Base-by-base conservation (phyloP, 2,329 filamentous ascomycete genomes). In the Aciculosporium take region DNA sequence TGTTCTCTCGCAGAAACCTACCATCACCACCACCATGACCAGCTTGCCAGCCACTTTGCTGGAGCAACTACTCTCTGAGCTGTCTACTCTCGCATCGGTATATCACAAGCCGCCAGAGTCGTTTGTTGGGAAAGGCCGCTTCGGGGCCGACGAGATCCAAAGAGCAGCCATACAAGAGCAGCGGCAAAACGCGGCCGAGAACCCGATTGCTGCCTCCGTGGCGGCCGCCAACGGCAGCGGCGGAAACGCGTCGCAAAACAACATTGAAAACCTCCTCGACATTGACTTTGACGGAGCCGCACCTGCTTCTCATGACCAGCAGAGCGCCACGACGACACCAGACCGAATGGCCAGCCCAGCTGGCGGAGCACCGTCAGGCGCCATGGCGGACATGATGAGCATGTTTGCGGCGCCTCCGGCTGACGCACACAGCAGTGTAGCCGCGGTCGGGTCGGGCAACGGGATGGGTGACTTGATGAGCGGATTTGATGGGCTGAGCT, bases 91-190 rank as follows among this genome's bases (percentile, higher is more conserved):
- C 24, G 87, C 91, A 7, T 96, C 89, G 1, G 91, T 98, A 18
- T 98, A 98, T 65, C 91, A 98, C 74, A 96, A 94, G 66, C 88
- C 88, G 7, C 88, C 91, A 34, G 86, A 94, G 71, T 87, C 89
- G n/a, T 98, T 98, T 62, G 81, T 98, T 44, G 91, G 91, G 51
- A 87, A 94, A 63, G 91, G 91, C 32, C 80, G 89, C 34, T 95
- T 85, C 52, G 91, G 89, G 29, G 88, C 91, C 37, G 88, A 94
- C 60, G 87, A 85, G 46, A 86, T 98, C 55, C 91, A 96, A 63
- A 81, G 83, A 50, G 89, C 89, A 39, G 91, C 91, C 46, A 94
- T 98, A 57, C 88, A 94, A 67, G 91, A 98, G 66, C 87, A 94
- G 67, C 76, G 84, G 49, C 79, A 96, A 62, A 86, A 95, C 53